A percentile compares a stretch with the other conserved stretches of the same genome.
These are phyloP conservation scores for Trebouxia sp. DNA, from an alignment of 139 green algal species.

Conservation along the genomic window DNA sequence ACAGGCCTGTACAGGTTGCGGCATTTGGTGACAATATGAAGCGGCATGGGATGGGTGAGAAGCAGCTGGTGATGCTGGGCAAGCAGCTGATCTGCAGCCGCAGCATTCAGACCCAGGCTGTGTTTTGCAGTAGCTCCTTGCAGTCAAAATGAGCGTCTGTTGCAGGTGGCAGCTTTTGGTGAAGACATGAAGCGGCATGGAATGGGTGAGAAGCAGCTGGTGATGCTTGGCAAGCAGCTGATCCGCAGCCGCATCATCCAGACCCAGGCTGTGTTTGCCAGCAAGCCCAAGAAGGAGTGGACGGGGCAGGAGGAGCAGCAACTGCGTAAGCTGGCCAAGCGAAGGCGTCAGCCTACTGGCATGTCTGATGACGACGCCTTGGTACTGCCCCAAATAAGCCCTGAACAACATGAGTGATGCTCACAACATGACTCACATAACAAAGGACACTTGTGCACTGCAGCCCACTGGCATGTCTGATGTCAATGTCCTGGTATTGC, in stretches of 20 bases:
- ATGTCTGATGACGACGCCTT: not conserved
- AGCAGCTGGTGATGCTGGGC: constrained; percentile 24
- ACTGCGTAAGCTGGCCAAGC: constrained; percentile 21
- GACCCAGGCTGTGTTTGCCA: not conserved
- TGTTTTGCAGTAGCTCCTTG: not conserved
- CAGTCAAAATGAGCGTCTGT: not conserved
- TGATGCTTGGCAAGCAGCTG: constrained; percentile 14
- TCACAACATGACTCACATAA: too few relatives aligned
- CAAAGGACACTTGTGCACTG: too few relatives aligned
- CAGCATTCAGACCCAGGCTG: constrained; percentile 19
- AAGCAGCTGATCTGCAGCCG: constrained; percentile 20
- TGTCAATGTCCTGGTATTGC: too few relatives aligned
- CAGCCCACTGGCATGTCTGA: too few relatives aligned
- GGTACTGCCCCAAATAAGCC: not conserved
- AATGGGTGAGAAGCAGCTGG: constrained; percentile 24
- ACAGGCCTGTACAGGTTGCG: constrained; percentile 10
- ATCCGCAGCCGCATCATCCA: constrained; percentile 29
- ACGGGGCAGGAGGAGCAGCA: not conserved
- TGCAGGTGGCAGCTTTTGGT: constrained; percentile 24
- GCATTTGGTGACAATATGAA: constrained; percentile 10
- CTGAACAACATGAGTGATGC: not conserved
- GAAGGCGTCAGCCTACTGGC: not conserved
- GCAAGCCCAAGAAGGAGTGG: not conserved
- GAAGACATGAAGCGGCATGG: constrained; percentile 3
- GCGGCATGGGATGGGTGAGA: constrained; percentile 1